These are phyloP conservation scores for Cystobasidiaceae sp. DNA, from an alignment of 1,284 basidiomycete genomes.

Conservation along the genomic window DNA sequence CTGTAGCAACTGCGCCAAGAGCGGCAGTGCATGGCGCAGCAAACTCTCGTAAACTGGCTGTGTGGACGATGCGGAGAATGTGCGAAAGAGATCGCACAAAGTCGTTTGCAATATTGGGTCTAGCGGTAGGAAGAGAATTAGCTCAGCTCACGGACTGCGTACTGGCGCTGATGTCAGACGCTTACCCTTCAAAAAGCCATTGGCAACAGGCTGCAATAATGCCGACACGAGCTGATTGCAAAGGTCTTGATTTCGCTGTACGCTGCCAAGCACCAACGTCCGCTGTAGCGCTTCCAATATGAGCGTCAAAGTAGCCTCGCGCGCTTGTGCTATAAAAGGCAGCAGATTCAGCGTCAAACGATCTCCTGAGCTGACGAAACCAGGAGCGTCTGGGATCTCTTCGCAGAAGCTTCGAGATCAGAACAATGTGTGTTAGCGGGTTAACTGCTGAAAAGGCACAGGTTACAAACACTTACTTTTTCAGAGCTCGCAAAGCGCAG, in stretches of 20 bases:
- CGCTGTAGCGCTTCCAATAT: conserved; percentile 70
- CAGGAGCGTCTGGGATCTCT: conserved; percentile 13
- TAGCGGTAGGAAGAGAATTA: conserved; percentile 45
- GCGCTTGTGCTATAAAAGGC: conserved; percentile 71
- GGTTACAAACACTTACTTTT: conserved; percentile 60
- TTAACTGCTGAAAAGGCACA: neutral
- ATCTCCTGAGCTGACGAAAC: conserved; percentile 4
- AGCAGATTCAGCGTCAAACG: conserved; percentile 52
- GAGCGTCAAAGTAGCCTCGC: conserved; percentile 84
- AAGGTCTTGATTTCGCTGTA: conserved; percentile 5
- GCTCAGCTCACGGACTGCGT: neutral
- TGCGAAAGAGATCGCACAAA: conserved; percentile 71
- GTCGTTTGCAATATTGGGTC: conserved; percentile 86
- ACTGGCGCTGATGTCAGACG: neutral
- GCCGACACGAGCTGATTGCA: neutral
- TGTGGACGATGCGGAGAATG: conserved; percentile 54
- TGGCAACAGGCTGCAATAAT: conserved; percentile 6
- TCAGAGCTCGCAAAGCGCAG: conserved; percentile 83
- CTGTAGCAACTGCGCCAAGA: conserved; percentile 4
- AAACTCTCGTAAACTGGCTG: neutral
- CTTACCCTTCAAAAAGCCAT: conserved; percentile 6
- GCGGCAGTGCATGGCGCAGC: neutral
- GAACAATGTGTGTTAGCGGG: neutral
- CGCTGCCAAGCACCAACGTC: conserved; percentile 1
- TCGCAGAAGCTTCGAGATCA: conserved; percentile 11